Percentiles rank a stretch among this genome's conserved stretches.
phyloP scores from a whole-genome alignment of 768 basidiomycete species.

The Cubamyces lactineus region DNA sequence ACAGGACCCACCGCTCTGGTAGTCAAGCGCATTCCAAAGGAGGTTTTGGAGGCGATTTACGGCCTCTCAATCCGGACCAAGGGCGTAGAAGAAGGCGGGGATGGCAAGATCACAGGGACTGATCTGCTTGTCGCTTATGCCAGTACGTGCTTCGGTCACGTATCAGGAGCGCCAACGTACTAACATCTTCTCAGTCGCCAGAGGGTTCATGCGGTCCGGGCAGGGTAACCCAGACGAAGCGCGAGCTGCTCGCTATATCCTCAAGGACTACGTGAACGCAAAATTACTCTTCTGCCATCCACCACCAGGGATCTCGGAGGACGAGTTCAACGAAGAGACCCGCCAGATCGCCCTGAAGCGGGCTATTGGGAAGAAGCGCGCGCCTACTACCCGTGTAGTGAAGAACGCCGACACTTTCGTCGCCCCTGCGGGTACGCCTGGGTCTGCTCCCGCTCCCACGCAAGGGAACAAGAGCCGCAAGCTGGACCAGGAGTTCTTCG shows the following conservation, averaged over 20 bases:
- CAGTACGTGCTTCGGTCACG: slow-evolving; percentile 60
- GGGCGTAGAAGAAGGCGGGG: slow-evolving; percentile 80
- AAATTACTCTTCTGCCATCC: slow-evolving; percentile 90
- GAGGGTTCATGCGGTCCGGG: slow-evolving; percentile 90
- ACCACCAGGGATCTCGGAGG: slow-evolving; percentile 70
- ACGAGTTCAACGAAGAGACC: slow-evolving; percentile 75
- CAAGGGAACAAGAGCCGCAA: slow-evolving; percentile 60
- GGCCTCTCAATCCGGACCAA: slow-evolving; percentile 74
- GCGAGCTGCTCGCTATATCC: slow-evolving; percentile 84
- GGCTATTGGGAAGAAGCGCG: slow-evolving; percentile 80
- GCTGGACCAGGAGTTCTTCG: slow-evolving; percentile 86
- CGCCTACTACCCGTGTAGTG: slow-evolving; percentile 83
- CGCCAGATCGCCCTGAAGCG: slow-evolving; percentile 62
- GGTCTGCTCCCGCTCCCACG: slow-evolving; percentile 14
- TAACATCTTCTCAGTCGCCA: slow-evolving; percentile 63
- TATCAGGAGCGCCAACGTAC: slow-evolving; percentile 18
- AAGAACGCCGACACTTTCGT: slow-evolving; percentile 87
- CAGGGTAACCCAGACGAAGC: slow-evolving; percentile 99
- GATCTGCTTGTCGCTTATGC: slow-evolving; percentile 89
- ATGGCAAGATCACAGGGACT: slow-evolving; percentile 72
- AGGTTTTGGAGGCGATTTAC: slow-evolving; percentile 88
- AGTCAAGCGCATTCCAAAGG: slow-evolving; percentile 75
- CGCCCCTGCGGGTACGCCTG: slow-evolving; percentile 41
- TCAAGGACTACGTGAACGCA: slow-evolving; percentile 97
- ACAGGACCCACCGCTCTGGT: slow-evolving; percentile 83